A percentile compares a stretch with the other conserved stretches of the same genome.
These are phyloP conservation scores for Apiospora hydei DNA, from an alignment of 2,329 filamentous ascomycete genomes.

Conservation along the genomic window DNA sequence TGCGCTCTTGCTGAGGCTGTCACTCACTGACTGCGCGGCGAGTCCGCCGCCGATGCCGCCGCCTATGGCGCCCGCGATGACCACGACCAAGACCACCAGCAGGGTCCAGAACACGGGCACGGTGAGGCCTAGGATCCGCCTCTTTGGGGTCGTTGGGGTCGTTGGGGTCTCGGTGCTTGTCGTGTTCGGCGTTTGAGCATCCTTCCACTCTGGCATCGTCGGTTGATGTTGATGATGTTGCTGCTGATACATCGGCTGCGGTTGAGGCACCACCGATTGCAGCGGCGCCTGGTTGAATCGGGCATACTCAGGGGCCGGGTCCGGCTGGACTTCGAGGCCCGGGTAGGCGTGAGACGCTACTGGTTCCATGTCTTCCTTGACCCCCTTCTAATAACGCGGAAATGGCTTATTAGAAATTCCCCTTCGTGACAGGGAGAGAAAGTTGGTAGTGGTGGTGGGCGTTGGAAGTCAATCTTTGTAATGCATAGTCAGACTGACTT, in stretches of 20 bases:
- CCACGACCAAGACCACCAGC: slow-evolving; percentile 32
- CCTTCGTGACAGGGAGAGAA: background rate
- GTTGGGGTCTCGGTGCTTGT: background rate
- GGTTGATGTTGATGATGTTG: background rate
- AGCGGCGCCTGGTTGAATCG: background rate
- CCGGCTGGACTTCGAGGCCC: background rate
- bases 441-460: background rate
- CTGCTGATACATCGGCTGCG: background rate
- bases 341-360: background rate
- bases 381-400: background rate
- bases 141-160: background rate
- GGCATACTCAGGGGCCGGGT: background rate
- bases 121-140: slow-evolving; percentile 34
- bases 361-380: background rate
- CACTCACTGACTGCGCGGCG: background rate
- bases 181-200: background rate
- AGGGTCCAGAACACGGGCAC: slow-evolving; percentile 37
- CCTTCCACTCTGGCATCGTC: background rate
- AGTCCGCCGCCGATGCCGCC: background rate
- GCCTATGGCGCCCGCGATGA: slow-evolving; percentile 33
- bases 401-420: too few species aligned
- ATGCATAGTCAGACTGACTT: too few species aligned
- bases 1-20: background rate
- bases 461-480: background rate
- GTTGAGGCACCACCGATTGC: too few species aligned